A percentile compares a stretch with the other conserved stretches of the same genome.
Conservation (phyloP, 2,329 filamentous ascomycete genomes). For the Fusarium luffae region DNA sequence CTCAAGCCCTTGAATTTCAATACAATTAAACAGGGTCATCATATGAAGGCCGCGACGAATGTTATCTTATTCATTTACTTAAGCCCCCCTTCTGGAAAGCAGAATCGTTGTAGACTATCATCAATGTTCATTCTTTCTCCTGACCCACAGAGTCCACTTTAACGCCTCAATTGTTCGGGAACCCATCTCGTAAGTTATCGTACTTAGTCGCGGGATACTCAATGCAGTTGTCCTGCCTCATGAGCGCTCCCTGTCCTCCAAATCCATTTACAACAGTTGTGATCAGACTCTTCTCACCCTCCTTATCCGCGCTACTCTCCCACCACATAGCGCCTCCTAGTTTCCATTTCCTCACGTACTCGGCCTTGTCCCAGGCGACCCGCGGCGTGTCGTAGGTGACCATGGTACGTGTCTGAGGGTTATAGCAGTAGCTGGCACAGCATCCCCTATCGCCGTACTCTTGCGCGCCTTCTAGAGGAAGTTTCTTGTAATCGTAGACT, state of each 20-base stretch:
- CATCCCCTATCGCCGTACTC: slow-evolving; percentile 72
- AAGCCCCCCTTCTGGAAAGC: background rate
- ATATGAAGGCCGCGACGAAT: background rate
- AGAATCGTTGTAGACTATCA: background rate
- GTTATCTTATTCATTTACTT: slow-evolving; percentile 1
- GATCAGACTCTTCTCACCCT: slow-evolving; percentile 74
- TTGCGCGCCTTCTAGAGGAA: slow-evolving; percentile 75
- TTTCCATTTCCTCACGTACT: slow-evolving; percentile 72
- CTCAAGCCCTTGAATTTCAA: background rate
- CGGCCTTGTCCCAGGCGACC: slow-evolving; percentile 75
- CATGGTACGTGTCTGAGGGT: slow-evolving; percentile 70
- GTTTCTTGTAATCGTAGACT: slow-evolving; percentile 87
- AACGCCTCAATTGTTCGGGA: slow-evolving; percentile 56
- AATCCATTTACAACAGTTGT: slow-evolving; percentile 69
- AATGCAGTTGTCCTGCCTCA: slow-evolving; percentile 68
- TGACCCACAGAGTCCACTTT: slow-evolving; percentile 11
- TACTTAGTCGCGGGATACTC: slow-evolving; percentile 75
- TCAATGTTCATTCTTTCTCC: background rate
- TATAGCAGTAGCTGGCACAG: slow-evolving; percentile 82
- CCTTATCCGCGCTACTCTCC: slow-evolving; percentile 85
- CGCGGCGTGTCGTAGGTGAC: slow-evolving; percentile 81
- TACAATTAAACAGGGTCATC: background rate
- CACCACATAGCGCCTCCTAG: slow-evolving; percentile 98
- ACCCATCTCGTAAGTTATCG: slow-evolving; percentile 72
- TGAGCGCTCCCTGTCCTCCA: slow-evolving; percentile 63